Conservation (phyloP, 139 green algal genomes). For the Astrephomene gubernaculifera region DNA sequence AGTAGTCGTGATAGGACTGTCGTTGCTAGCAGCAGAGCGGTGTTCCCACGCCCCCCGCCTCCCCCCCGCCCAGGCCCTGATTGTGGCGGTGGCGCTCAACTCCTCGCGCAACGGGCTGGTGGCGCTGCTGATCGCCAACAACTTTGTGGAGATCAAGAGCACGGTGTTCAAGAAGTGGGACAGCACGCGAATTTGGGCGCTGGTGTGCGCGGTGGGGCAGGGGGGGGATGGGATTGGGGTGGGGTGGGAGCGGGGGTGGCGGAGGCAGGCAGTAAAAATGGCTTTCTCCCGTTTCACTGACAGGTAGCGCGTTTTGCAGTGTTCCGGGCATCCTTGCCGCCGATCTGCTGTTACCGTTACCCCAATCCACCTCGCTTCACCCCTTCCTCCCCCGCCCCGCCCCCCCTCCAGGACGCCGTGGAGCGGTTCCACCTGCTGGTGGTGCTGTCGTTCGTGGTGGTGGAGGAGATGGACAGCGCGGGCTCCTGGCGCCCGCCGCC, state of each 20-base stretch:
- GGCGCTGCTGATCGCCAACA: conserved; percentile 88
- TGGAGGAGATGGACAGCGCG: conserved; percentile 82
- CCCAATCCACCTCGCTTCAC: not conserved
- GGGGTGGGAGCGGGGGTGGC: not conserved
- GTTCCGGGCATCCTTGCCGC: not conserved
- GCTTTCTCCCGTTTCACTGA: not conserved
- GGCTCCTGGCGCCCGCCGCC: conserved; percentile 48
- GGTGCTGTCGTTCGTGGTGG: conserved; percentile 84
- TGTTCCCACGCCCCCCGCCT: not conserved
- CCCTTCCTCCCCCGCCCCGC: not conserved
- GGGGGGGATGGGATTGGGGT: not conserved
- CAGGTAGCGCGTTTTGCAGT: not conserved
- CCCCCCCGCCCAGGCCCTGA: conserved; percentile 70
- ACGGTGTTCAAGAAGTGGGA: conserved; percentile 69
- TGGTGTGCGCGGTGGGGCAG: conserved; percentile 65
- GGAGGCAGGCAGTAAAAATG: too few relatives aligned
- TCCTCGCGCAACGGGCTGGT: conserved; percentile 81
- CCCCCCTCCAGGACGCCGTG: conserved; percentile 80
- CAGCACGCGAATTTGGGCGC: conserved; percentile 56
- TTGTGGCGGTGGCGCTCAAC: conserved; percentile 89
- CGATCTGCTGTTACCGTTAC: not conserved
- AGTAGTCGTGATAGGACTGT: too few relatives aligned
- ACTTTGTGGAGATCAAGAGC: conserved; percentile 94
- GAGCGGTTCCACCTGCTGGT: conserved; percentile 89
- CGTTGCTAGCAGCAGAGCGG: too few relatives aligned